Evolutionary conservation across 768 basidiomycete species (phyloP), one percentile per base, ranked within the genome.

Genomic region (Xerocomus brunneocitrinus): DNA sequence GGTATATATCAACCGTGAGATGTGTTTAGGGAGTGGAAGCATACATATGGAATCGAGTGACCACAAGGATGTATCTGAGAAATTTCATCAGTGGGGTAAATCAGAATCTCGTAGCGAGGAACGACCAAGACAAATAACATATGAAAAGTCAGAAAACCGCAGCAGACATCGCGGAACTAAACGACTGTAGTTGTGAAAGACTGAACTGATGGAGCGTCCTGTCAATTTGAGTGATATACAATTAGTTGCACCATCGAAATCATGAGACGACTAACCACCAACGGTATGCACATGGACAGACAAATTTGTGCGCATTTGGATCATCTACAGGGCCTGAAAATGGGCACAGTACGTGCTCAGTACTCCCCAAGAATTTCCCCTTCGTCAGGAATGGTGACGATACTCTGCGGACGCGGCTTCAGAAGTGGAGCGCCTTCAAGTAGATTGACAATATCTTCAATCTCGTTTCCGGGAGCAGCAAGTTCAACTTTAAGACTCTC

Each of bases 391-490:
- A 82, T 80, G 66, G 71, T 75, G 46, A 67, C 65, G 47, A 77
- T 74, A 66, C 73, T 78, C 52, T 69, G 68, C 22, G 74, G 73
- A 47, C 71, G 73, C 10, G 70, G 62, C 58, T 77, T 79, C 42
- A 70, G 60, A 1, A 74, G 62, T 10, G 59, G 41, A 25, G 48
- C 31, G 3, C 63, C 57, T 69, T 89, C 83, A 12, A 89, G 79
- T 59, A 87, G 74, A 60, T 77, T 81, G 55, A 89, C 81, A 49
- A 88, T 81, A 51, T 81, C 80, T 66, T 82, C 87, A 30, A 85
- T 72, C 30, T 85, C 80, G 50, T 72, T 66, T 14, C 65, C 75
- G 13, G 46, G 30, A 19, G 46, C n/a, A 28, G 24, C 4, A 13
- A 24, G 35, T 30, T 50, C 61, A 12, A 41, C 43, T 31, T 53